Conservation (phyloP, 1,139 yeast genomes). For the Suhomyces coccinellae region DNA sequence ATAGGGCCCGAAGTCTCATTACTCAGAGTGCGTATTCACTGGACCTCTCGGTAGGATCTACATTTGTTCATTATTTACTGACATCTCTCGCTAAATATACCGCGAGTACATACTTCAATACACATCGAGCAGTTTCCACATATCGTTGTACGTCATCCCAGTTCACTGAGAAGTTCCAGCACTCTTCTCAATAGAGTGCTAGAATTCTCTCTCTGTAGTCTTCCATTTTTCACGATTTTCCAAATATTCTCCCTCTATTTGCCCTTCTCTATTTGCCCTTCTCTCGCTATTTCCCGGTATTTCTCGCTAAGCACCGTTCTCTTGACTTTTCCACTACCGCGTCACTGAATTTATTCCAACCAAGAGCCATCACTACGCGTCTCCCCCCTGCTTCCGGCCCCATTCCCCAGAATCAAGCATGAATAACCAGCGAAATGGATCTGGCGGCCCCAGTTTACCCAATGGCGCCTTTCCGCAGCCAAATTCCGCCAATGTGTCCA, state of each 20-base stretch:
- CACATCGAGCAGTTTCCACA: not conserved
- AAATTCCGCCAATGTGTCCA: constrained; percentile 5
- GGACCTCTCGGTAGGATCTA: too few relatives aligned
- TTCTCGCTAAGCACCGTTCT: too few relatives aligned
- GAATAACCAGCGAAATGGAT: not conserved
- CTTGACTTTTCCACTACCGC: not conserved
- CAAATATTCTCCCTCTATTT: too few relatives aligned
- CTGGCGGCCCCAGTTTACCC: not conserved
- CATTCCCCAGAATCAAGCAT: not conserved
- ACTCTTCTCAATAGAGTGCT: too few relatives aligned
- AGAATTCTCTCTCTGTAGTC: too few relatives aligned
- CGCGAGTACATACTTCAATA: not conserved
- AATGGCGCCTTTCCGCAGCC: constrained; percentile 1
- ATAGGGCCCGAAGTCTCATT: too few relatives aligned
- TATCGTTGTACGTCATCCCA: too few relatives aligned
- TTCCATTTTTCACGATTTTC: too few relatives aligned
- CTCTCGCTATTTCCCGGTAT: not conserved
- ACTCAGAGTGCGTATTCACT: too few relatives aligned
- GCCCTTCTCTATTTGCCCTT: not conserved
- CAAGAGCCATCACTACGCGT: not conserved
- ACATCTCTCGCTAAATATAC: not conserved
- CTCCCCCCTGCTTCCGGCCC: not conserved
- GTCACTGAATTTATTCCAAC: not conserved
- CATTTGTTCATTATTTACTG: too few relatives aligned
- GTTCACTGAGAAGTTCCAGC: too few relatives aligned